Evolutionary conservation across 345 rosid species (phyloP).

Genomic region (Lenwebbia sp.): DNA sequence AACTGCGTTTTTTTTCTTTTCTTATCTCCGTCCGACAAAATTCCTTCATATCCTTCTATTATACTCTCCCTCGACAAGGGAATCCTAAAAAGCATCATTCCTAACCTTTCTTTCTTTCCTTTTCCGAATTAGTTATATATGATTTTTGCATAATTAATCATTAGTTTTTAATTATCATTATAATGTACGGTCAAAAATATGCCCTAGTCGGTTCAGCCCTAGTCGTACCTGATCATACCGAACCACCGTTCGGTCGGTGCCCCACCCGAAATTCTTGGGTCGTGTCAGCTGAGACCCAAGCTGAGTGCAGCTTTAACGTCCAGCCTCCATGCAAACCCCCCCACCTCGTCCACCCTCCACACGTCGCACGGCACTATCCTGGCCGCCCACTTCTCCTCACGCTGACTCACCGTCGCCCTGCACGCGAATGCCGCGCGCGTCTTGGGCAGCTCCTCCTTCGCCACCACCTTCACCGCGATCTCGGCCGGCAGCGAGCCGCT

Average conservation of each 20-base stretch:
- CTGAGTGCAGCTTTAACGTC: constrained; percentile 43
- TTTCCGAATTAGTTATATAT: background rate
- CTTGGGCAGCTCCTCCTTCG: background rate
- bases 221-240: background rate
- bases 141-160: background rate
- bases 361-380: constrained; percentile 45
- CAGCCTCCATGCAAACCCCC: constrained; percentile 59
- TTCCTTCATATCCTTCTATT: background rate
- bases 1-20: background rate
- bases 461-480: background rate
- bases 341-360: constrained; percentile 39
- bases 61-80: background rate
- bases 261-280: background rate
- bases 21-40: background rate
- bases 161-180: background rate
- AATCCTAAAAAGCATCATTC: background rate
- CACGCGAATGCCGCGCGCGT: constrained; percentile 23
- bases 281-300: constrained; percentile 8
- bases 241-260: background rate
- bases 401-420: constrained; percentile 25
- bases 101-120: background rate
- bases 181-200: background rate
- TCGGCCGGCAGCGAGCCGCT: background rate
- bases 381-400: background rate
- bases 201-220: background rate